These are phyloP conservation scores for Byssothecium circinans DNA, from an alignment of 2,329 filamentous ascomycete species.

Conservation along the genomic window DNA sequence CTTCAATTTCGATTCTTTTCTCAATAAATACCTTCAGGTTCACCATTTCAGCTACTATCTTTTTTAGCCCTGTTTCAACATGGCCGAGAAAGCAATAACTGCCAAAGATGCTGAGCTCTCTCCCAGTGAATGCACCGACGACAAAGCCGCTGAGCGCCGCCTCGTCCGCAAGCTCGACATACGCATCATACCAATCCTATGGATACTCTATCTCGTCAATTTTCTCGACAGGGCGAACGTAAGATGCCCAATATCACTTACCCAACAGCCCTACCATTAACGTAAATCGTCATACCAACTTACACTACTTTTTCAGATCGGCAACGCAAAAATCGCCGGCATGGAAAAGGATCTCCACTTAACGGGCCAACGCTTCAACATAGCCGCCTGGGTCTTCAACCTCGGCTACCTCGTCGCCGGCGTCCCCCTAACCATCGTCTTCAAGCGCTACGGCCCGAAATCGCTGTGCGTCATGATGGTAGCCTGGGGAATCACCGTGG, in stretches of 20 bases:
- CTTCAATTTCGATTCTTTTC: not conserved
- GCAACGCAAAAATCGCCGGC: constrained; percentile 41
- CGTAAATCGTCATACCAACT: too few species aligned
- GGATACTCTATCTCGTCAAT: constrained; percentile 37
- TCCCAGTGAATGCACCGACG: constrained; percentile 16
- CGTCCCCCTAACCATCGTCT: constrained; percentile 36
- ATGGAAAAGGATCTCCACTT: constrained; percentile 41
- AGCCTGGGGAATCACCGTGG: constrained; percentile 35
- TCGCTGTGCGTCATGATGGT: constrained; percentile 40
- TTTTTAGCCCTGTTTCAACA: not conserved
- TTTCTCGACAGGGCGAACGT: constrained; percentile 34
- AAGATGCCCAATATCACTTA: not conserved
- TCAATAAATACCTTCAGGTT: not conserved
- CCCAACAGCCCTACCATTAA: too few species aligned
- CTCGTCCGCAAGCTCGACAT: constrained; percentile 36
- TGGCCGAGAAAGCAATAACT: constrained; percentile 13
- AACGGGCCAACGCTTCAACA: constrained; percentile 41
- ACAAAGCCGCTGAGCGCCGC: constrained; percentile 27
- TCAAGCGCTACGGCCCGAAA: constrained; percentile 40
- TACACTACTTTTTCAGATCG: too few species aligned
- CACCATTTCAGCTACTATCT: not conserved
- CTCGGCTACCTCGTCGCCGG: constrained; percentile 42
- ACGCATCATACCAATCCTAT: constrained; percentile 33
- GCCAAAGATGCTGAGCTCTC: constrained; percentile 11
- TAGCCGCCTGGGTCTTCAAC: constrained; percentile 43